A percentile compares a stretch with the other conserved stretches of the same genome.
phyloP scores from a whole-genome alignment of 257 asterid species.

The Nicotiana otophora region DNA sequence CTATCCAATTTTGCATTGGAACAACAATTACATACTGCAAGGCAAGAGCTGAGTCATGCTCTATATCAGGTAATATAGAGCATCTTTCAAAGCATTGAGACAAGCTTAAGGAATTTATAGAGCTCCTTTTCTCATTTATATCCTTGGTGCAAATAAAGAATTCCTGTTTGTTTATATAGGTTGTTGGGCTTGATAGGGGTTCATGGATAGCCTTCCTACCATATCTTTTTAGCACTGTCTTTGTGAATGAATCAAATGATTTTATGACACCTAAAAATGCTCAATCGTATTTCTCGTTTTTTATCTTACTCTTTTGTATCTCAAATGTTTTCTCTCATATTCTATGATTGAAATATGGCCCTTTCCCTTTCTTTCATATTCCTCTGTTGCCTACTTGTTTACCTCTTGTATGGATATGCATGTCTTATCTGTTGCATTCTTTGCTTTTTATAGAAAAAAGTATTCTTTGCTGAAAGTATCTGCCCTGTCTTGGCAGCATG shows the following conservation, averaged over 20 bases:
- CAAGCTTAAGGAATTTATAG: neutral
- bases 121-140: neutral
- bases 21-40: slow-evolving; percentile 83
- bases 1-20: slow-evolving; percentile 89
- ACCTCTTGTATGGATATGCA: neutral
- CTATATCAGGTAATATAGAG: slow-evolving; percentile 62
- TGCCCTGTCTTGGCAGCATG: slow-evolving; percentile 57
- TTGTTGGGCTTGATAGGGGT: neutral
- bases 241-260: neutral
- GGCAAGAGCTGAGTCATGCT: slow-evolving; percentile 97
- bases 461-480: slow-evolving; percentile 10
- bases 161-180: neutral
- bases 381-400: neutral
- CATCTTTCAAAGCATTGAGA: neutral
- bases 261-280: neutral
- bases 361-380: slow-evolving; percentile 1
- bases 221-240: neutral
- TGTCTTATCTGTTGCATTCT: neutral
- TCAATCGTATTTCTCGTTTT: neutral
- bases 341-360: neutral
- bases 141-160: neutral
- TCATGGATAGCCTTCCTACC: neutral
- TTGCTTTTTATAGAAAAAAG: neutral
- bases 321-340: neutral
- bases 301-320: neutral